Base-by-base conservation (phyloP, 2,329 filamentous ascomycete species). In the Chaetomiaceae sp. region DNA sequence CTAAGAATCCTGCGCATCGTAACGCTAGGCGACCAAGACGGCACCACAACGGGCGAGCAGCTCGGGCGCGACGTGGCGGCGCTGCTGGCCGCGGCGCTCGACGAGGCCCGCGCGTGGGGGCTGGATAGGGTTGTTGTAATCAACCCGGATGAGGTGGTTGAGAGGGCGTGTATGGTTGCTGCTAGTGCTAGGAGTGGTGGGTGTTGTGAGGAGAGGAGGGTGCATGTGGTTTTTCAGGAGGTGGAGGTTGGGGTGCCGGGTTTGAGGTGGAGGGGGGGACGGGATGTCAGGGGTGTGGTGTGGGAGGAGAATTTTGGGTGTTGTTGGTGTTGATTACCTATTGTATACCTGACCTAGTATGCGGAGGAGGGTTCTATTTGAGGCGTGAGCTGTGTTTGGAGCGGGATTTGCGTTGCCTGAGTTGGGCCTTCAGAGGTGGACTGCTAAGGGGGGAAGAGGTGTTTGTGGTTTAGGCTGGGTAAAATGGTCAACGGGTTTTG, bases 201-300 rank as follows among this genome's bases (percentile, higher is more conserved):
- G 9, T 59, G 64, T 19, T 76, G n/a, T 68, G 77, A 66, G 67
- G 68, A 63, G 10, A 55, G 60, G 3, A 57, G 58, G 3, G 57
- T 63, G 7, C 61, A 62, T 47, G 54, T 65, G 4, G 48, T 64
- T 1, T 63, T 64, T 31, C 64, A 65, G 25, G 62, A 66, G 35
- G 43, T 57, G 7, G 65, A 69, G 17, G 62, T 59, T 46, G 55
- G 55, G 8, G 60, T 70, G 20, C 66, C 68, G 4, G 66, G 63
- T 48, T 48, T 71, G 42, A 60, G 68, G 52, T 70, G 69, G 69
- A 64, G 64, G 48, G 60, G 59, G 1, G 67, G 63, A 5, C 55
- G 58, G 41, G 53, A 55, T 30, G 52, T 48, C 16, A 50, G 58
- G 14, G 55, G 51, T 14, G 59, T 63, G 37, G 60, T 63, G 8